Percentiles rank a stretch among this genome's conserved stretches.
Conservation (phyloP, 371 early-diverging fungal genomes). For the Rhizopus sp. region DNA sequence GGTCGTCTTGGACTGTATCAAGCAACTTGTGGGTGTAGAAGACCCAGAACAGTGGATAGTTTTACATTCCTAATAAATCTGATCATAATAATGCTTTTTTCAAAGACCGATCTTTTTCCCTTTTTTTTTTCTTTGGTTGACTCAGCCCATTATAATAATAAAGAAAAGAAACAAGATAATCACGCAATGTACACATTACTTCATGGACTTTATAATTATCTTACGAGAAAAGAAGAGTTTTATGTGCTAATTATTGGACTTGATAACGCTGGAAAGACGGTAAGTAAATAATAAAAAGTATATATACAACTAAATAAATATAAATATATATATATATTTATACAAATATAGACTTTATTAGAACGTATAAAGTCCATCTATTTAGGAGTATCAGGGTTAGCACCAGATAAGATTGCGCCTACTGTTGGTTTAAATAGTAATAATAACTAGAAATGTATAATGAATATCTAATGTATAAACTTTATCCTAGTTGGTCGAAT, state of each 20-base stretch:
- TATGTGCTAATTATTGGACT: slow-evolving; percentile 93
- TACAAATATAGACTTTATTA: slow-evolving; percentile 25
- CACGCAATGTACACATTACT: slow-evolving; percentile 85
- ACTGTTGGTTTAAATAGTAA: slow-evolving; percentile 94
- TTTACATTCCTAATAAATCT: slow-evolving; percentile 18
- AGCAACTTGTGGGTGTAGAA: slow-evolving; percentile 44
- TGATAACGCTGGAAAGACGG: slow-evolving; percentile 97
- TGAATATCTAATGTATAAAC: background rate
- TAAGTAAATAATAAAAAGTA: slow-evolving; percentile 25
- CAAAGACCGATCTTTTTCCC: slow-evolving; percentile 1
- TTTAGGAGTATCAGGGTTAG: slow-evolving; percentile 55
- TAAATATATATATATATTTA: slow-evolving; percentile 4
- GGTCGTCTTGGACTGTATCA: slow-evolving; percentile 26
- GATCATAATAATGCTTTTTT: background rate
- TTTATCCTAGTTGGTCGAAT: slow-evolving; percentile 73
- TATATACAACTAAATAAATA: background rate
- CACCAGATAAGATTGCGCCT: slow-evolving; percentile 90
- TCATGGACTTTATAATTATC: slow-evolving; percentile 84
- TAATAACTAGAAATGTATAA: slow-evolving; percentile 4
- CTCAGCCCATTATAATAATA: background rate
- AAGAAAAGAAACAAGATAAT: no score
- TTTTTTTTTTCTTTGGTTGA: background rate
- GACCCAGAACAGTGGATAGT: slow-evolving; percentile 45
- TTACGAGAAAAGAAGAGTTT: slow-evolving; percentile 88
- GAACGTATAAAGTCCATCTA: slow-evolving; percentile 33